Base-by-base conservation (phyloP, 106 monocot species). In the Dioscorea dumetorum region DNA sequence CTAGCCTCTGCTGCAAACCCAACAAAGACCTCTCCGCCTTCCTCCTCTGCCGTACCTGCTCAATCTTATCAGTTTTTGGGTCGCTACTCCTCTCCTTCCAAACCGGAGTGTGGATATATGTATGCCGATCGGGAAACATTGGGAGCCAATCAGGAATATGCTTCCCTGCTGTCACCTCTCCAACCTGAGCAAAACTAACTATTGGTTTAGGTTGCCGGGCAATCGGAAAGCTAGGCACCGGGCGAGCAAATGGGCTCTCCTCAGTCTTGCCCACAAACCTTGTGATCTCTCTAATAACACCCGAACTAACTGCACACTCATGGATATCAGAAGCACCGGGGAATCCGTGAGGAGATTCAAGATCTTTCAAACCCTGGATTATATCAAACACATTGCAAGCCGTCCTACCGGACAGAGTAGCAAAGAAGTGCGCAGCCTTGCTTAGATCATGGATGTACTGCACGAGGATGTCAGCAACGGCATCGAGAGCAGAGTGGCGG, bases 121-220 rank as follows among this genome's bases (percentile, higher is more conserved):
- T 99, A 71, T 93, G 93, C 13, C 78, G 90, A 61, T 90, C 83
- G 14, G 99, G 99, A 20, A 90, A 87, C 54, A 66, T 74, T 3
- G 99, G 99, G 24, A 99, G 79, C 99, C 99, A 99, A 65, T 80
- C 77, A 12, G 99, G 99, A 50, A 99, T 81, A 70, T 99, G 83
- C 49, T 83, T 82, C 33, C 73, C 76, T 9, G 78, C 33, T 2
- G 83, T 35, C 12, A 59, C 69, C 53, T 87, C 81, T 32, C 81
- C 90, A 18, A 57, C 72, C 60, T 75, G 72, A 21, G 69, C 74
- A 78, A 78, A 90, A 49, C 83, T 82, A 20, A 74, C 68, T 1
- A 53, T 22, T 4, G 34, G 49, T 31, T 70, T 86, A 18, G 15
- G 50, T 16, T 35, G 24, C 16, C 73, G 74, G 0, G 28, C 54